Conservation (phyloP, 352 stramenopile genomes). For the Phytophthora syringae region DNA sequence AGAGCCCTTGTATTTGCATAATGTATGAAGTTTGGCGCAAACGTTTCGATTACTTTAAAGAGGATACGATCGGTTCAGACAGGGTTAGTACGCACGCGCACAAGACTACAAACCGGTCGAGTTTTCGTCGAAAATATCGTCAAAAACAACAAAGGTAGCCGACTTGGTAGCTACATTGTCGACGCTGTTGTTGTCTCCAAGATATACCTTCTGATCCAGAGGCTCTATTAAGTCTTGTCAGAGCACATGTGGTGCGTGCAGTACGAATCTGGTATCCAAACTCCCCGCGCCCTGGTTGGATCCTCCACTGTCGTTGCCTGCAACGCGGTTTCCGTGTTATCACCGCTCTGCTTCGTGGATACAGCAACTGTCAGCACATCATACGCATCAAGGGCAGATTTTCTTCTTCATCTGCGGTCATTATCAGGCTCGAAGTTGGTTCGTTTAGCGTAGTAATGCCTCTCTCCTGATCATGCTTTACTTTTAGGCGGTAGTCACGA, state of each 20-base stretch:
- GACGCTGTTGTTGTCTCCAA: constrained; percentile 13
- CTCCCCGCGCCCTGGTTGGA: neutral
- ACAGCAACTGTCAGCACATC: neutral
- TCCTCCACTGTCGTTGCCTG: neutral
- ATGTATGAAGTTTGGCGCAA: no score
- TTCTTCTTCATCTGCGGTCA: no score
- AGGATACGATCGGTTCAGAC: no score
- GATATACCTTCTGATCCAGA: constrained; percentile 5
- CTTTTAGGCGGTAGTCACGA: neutral
- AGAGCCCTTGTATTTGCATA: no score
- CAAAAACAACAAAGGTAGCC: no score
- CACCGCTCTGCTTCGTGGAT: neutral
- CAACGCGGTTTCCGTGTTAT: neutral
- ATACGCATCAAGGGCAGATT: constrained; percentile 1
- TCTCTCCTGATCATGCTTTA: constrained; percentile 9
- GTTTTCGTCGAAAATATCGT: no score
- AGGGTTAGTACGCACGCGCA: no score
- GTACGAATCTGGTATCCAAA: constrained; percentile 5
- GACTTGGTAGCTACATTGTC: no score
- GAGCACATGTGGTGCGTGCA: constrained; percentile 14
- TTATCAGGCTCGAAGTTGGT: no score
- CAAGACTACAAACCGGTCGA: no score
- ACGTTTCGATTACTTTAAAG: no score
- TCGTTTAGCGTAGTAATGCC: constrained; percentile 1
- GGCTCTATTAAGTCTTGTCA: constrained; percentile 2